Evolutionary conservation across 495 filamentous ascomycete species (phyloP).

Genomic region (Trichoderma erinaceum): DNA sequence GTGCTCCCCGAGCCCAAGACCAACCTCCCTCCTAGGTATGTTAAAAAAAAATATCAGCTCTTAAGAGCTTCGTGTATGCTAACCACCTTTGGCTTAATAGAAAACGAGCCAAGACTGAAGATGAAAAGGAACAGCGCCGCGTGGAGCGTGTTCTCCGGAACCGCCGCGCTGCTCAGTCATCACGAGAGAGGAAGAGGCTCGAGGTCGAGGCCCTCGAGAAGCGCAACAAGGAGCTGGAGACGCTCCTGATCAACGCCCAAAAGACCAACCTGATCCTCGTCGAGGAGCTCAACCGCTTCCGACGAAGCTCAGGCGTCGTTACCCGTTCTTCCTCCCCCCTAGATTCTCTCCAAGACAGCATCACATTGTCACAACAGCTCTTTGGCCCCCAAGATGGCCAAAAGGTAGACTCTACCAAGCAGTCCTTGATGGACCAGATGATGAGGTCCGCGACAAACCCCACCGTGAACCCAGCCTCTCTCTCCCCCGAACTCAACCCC

Average conservation of each 20-base stretch:
- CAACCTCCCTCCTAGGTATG: constrained; percentile 88
- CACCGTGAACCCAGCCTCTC: constrained; percentile 50
- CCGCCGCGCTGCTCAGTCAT: constrained; percentile 91
- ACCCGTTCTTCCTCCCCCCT: constrained; percentile 31
- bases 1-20: constrained; percentile 95
- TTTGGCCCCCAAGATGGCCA: constrained; percentile 41
- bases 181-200: constrained; percentile 86
- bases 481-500: constrained; percentile 46
- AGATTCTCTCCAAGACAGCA: constrained; percentile 14
- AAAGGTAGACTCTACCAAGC: constrained; percentile 15
- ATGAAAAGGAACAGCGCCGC: constrained; percentile 96
- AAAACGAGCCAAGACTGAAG: constrained; percentile 97
- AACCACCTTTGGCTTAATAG: constrained; percentile 36
- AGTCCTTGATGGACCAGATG: constrained; percentile 34
- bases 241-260: constrained; percentile 56
- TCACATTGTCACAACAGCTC: constrained; percentile 47
- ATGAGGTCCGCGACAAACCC: constrained; percentile 30
- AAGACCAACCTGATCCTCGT: constrained; percentile 58
- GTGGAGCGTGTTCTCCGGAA: constrained; percentile 96
- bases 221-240: constrained; percentile 65
- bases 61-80: background rate
- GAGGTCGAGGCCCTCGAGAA: constrained; percentile 87
- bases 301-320: constrained; percentile 49
- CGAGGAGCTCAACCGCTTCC: constrained; percentile 58
- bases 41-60: background rate